Base-by-base conservation (phyloP, 352 stramenopile genomes). In the Pythium phragmiticola region DNA sequence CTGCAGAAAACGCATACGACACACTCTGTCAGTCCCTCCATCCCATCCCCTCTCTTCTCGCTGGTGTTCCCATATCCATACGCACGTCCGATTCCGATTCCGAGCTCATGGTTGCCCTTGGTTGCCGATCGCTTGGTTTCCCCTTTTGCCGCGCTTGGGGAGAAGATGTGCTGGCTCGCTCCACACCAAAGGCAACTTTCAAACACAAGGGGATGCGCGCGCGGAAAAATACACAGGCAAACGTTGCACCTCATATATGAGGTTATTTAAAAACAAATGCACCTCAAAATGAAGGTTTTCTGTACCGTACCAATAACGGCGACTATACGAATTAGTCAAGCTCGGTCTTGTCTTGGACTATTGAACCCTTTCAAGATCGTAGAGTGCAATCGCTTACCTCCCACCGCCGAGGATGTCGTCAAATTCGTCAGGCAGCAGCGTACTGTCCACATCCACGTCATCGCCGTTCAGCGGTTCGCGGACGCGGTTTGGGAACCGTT, bases 401-500 rank as follows among this genome's bases (percentile, higher is more conserved):
- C 81, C 81, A 12, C 81, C 81, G 4, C 81, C 81, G 0, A 87
- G 58, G 4, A 87, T 59, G 49, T 87, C 79, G 7, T 57, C 37
- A 5, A 82, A 74, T 48, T 90, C 37, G 37, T 89, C 79, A 0
- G 74, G 76, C 8, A 60, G 49, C 17, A 76, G 81, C 49, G 60
- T 68, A 7, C 42, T 55, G 19, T 63, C 61, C 2, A 63, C 46
- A 28, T 73, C 66, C 6, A 73, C 41, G 7, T 65, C 49, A 3
- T 17, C 8, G 28, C 41, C 39, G 14, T 48, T 16, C 9, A 59
- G n/a, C 4, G 60, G 60, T 43, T 59, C 72, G 4, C 82, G 77
- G 0, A 78, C 21, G 16, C 84, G 78, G 33, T 72, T 60, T 34
- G 84, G 74, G 65, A 90, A 93, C 4, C 84, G 77, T 62, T 93